These are phyloP conservation scores for Sporothrix variecibatus DNA, from an alignment of 2,329 filamentous ascomycete species.

Conservation along the genomic window DNA sequence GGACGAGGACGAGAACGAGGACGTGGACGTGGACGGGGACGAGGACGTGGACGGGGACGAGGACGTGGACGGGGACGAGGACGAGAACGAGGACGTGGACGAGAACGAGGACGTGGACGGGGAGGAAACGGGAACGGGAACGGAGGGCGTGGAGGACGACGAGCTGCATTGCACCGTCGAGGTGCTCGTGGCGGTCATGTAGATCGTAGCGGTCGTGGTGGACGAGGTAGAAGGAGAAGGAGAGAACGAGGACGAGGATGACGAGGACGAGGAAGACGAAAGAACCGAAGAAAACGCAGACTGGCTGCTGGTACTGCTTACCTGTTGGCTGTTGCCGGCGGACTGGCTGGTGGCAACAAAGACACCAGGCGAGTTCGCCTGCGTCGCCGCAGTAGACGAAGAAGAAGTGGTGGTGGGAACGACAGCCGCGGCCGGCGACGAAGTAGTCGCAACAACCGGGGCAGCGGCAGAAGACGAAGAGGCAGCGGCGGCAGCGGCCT, in stretches of 20 bases:
- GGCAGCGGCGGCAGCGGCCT: not conserved
- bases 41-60: not conserved
- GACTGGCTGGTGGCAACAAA: constrained; percentile 27
- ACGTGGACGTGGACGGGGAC: not conserved
- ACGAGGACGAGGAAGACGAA: constrained; percentile 8
- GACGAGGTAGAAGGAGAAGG: not conserved
- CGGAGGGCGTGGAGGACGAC: not conserved
- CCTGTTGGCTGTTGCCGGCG: constrained; percentile 18
- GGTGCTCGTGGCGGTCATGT: constrained; percentile 17
- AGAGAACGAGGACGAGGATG: constrained; percentile 13
- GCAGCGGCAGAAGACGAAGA: constrained; percentile 2
- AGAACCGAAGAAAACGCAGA: constrained; percentile 17
- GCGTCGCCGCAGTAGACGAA: constrained; percentile 6
- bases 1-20: not conserved
- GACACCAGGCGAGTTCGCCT: constrained; percentile 23
- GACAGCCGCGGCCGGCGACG: not conserved
- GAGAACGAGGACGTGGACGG: not conserved
- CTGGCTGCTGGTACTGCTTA: constrained; percentile 24
- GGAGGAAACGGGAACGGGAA: not conserved
- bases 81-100: not conserved
- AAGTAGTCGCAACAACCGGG: not conserved
- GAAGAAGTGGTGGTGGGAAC: constrained; percentile 13
- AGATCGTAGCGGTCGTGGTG: constrained; percentile 20
- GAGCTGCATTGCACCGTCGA: constrained; percentile 17
- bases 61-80: not conserved